Percentiles rank a stretch among this genome's conserved stretches.
phyloP scores from a whole-genome alignment of 805 yeast genomes.

The Yarrowia alimentaria region DNA sequence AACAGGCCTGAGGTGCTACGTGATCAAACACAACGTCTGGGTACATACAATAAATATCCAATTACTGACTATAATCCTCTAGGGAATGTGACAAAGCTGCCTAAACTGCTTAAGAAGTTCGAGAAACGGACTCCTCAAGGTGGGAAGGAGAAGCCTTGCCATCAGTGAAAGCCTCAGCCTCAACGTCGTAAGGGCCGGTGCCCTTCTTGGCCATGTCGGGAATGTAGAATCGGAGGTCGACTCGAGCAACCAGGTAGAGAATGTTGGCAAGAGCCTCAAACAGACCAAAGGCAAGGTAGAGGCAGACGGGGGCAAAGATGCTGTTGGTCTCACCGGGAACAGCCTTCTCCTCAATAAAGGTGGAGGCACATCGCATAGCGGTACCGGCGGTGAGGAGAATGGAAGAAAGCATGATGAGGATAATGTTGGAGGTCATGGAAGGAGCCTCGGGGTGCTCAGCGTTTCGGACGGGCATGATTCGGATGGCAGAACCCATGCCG shows the following conservation, averaged over 20 bases:
- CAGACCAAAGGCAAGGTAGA: conserved; percentile 69
- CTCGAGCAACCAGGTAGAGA: conserved; percentile 59
- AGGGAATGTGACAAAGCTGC: too few species aligned
- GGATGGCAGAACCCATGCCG: conserved; percentile 44
- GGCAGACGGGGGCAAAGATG: conserved; percentile 53
- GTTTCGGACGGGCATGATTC: conserved; percentile 55
- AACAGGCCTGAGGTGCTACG: too few species aligned
- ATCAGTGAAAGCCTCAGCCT: conserved; percentile 20
- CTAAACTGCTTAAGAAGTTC: too few species aligned
- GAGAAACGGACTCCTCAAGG: conserved; percentile 10
- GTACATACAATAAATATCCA: too few species aligned
- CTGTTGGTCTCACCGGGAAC: conserved; percentile 31
- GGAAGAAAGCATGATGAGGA: conserved; percentile 34
- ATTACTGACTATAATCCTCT: background rate
- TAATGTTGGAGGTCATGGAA: conserved; percentile 45
- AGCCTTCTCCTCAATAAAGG: conserved; percentile 33
- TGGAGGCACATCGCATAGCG: conserved; percentile 40
- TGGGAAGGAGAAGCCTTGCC: conserved; percentile 13
- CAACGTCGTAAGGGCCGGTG: conserved; percentile 58
- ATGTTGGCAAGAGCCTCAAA: conserved; percentile 59
- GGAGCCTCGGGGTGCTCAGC: conserved; percentile 38
- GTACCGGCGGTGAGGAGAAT: conserved; percentile 35
- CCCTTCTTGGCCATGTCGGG: conserved; percentile 55
- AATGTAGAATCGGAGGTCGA: conserved; percentile 75
- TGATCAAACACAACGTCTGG: too few species aligned